These are phyloP conservation scores for Teunomyces atbi DNA, from an alignment of 805 yeast genomes.

Conservation along the genomic window DNA sequence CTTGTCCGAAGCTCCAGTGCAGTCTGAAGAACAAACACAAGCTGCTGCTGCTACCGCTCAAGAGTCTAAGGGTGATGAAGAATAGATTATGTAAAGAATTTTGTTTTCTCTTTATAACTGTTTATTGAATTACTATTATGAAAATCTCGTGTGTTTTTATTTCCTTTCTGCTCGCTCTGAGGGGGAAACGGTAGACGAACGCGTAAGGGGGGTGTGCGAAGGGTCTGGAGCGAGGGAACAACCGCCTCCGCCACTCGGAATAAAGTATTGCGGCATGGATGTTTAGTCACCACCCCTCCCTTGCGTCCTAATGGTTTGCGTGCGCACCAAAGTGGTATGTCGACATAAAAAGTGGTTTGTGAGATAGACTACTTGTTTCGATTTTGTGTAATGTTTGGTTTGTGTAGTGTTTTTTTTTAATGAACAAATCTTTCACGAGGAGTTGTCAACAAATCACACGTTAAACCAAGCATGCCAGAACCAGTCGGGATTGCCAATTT, in stretches of 20 bases:
- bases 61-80: conserved; percentile 21
- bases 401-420: not conserved
- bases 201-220: not conserved
- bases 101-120: conserved; percentile 3
- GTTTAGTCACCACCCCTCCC: too few species aligned
- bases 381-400: conserved; percentile 1
- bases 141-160: not conserved
- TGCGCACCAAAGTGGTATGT: not conserved
- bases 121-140: conserved; percentile 2
- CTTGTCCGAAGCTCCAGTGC: conserved; percentile 72
- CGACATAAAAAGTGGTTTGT: not conserved
- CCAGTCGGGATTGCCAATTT: conserved; percentile 69
- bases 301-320: too few species aligned
- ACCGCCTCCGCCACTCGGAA: not conserved
- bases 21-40: conserved; percentile 28
- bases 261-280: not conserved
- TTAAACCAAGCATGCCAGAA: conserved; percentile 39
- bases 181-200: not conserved
- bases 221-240: not conserved
- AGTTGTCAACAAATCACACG: not conserved
- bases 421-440: conserved; percentile 1
- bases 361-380: not conserved
- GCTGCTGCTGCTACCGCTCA: conserved; percentile 13
- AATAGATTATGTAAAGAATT: conserved; percentile 16
- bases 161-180: not conserved